A percentile compares a stretch with the other conserved stretches of the same genome.
phyloP scores from a whole-genome alignment of 2,329 filamentous ascomycete genomes.

The Capronia americana region DNA sequence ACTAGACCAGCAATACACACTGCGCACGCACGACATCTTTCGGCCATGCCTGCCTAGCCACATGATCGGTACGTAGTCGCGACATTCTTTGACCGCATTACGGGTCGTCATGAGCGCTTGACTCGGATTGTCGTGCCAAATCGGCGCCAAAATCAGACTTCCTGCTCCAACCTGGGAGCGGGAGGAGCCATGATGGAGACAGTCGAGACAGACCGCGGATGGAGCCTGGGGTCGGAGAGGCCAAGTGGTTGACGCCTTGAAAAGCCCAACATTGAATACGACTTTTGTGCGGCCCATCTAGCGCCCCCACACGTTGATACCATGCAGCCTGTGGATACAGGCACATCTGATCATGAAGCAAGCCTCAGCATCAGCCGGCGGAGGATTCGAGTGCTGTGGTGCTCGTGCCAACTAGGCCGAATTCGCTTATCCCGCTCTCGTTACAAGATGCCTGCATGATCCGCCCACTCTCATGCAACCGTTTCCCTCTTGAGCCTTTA shows the following conservation, averaged over 20 bases:
- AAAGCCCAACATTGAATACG: slow-evolving; percentile 28
- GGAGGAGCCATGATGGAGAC: slow-evolving; percentile 28
- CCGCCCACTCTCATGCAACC: slow-evolving; percentile 26
- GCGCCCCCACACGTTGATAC: slow-evolving; percentile 22
- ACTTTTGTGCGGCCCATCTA: slow-evolving; percentile 27
- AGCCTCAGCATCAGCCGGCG: slow-evolving; percentile 20
- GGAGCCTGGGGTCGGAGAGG: slow-evolving; percentile 9
- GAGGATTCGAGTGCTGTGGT: neutral
- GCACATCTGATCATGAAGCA: slow-evolving; percentile 17
- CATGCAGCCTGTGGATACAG: slow-evolving; percentile 13
- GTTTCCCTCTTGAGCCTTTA: slow-evolving; percentile 23
- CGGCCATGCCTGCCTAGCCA: neutral
- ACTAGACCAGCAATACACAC: neutral
- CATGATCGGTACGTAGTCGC: neutral
- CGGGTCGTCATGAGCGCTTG: neutral
- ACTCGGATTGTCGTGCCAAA: neutral
- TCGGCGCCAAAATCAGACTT: slow-evolving; percentile 21
- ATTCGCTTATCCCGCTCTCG: slow-evolving; percentile 20
- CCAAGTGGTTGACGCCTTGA: slow-evolving; percentile 17
- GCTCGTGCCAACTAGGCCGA: slow-evolving; percentile 23
- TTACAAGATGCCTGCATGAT: slow-evolving; percentile 33
- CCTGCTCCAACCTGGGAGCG: slow-evolving; percentile 24
- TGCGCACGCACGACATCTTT: neutral
- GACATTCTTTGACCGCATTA: neutral
- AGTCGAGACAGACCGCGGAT: neutral